Percentiles rank a stretch among this genome's conserved stretches.
These are phyloP conservation scores for Cetradonia linearis DNA, from an alignment of 495 filamentous ascomycete genomes.

Conservation along the genomic window DNA sequence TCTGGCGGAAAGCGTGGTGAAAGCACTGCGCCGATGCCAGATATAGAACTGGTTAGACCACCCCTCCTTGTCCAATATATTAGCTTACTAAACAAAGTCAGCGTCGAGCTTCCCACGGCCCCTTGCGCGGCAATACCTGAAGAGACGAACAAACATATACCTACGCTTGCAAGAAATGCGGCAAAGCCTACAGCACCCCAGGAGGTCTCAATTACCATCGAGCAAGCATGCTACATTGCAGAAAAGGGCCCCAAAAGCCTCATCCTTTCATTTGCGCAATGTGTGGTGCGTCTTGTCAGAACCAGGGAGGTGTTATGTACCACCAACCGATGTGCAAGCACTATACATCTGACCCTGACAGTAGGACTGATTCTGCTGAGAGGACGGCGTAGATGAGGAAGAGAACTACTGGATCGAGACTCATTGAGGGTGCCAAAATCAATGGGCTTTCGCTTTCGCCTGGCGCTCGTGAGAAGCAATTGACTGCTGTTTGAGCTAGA, in stretches of 20 bases:
- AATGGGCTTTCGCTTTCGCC: neutral
- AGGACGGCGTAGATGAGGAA: neutral
- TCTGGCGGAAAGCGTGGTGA: neutral
- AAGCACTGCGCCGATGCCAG: neutral
- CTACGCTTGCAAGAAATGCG: conserved; percentile 4
- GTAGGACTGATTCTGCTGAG: neutral
- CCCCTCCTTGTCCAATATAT: neutral
- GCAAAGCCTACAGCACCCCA: conserved; percentile 3
- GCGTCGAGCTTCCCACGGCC: neutral
- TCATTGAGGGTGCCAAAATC: neutral
- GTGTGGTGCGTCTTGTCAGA: conserved; percentile 3
- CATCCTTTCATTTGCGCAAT: neutral
- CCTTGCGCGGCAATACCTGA: neutral
- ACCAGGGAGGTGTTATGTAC: conserved; percentile 1
- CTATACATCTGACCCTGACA: neutral
- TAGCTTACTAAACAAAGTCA: neutral
- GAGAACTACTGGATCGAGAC: neutral
- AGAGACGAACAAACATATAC: neutral
- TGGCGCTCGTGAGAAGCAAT: neutral
- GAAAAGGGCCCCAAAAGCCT: neutral
- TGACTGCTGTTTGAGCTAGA: neutral
- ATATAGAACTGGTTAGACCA: neutral
- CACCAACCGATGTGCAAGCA: neutral
- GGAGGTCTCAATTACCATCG: conserved; percentile 4
- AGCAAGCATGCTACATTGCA: conserved; percentile 2